Conservation (phyloP, 176 grass and related monocot species). For the Bromus sterilis region DNA sequence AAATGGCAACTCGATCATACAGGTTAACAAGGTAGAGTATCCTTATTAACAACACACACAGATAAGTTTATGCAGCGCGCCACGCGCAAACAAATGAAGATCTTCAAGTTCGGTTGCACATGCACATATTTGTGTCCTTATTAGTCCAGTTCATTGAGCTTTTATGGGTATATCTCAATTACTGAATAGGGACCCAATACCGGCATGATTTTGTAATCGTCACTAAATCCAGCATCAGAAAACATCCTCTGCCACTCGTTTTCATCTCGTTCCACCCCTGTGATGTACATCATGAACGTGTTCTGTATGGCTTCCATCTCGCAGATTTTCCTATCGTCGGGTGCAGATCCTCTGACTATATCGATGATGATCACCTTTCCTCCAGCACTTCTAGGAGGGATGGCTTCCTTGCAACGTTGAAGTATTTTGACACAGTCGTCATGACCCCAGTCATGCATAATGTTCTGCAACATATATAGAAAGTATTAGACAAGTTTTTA, state of each 20-base stretch:
- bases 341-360: background rate
- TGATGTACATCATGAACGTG: background rate
- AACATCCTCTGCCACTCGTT: background rate
- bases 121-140: background rate
- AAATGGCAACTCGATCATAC: too few relatives aligned
- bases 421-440: conserved; percentile 33
- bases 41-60: too few relatives aligned
- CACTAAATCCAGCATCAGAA: background rate
- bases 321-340: background rate
- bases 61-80: too few relatives aligned
- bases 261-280: background rate
- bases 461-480: background rate
- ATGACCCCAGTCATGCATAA: conserved; percentile 38
- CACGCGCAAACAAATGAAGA: too few relatives aligned
- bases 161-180: background rate
- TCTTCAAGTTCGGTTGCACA: background rate
- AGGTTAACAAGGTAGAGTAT: too few relatives aligned
- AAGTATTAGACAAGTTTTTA: too few relatives aligned
- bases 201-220: background rate
- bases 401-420: conserved; percentile 34
- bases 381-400: conserved; percentile 9
- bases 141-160: background rate
- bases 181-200: background rate
- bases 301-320: background rate
- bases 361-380: conserved; percentile 46